Conservation (phyloP, 805 yeast species). For the Metschnikowia baotianmanensis region DNA sequence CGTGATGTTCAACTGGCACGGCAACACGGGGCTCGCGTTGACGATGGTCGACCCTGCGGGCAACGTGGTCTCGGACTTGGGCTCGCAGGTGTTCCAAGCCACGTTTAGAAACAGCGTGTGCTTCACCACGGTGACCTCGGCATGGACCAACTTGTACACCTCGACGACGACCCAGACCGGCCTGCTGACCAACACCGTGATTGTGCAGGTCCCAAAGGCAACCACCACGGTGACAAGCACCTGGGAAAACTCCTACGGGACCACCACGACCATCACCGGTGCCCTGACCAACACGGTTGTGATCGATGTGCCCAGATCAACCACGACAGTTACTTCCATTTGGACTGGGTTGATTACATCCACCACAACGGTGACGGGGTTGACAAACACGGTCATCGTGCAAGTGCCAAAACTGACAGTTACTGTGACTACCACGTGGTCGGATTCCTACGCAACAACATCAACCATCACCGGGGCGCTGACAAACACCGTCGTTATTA, state of each 20-base stretch:
- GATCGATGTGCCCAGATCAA: constrained; percentile 11
- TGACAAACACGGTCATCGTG: constrained; percentile 14
- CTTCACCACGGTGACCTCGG: constrained; percentile 6
- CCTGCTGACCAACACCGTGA: constrained; percentile 13
- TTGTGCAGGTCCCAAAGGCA: constrained; percentile 16
- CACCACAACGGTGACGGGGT: constrained; percentile 6
- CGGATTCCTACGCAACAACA: constrained; percentile 7
- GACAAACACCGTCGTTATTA: constrained; percentile 5
- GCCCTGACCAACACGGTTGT: constrained; percentile 8
- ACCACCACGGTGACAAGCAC: constrained; percentile 14
- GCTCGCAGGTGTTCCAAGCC: constrained; percentile 8
- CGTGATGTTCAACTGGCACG: constrained; percentile 16
- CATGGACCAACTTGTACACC: constrained; percentile 9
- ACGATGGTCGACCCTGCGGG: constrained; percentile 7
- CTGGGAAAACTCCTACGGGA: constrained; percentile 2
- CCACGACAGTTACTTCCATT: constrained; percentile 6
- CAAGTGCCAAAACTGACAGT: constrained; percentile 13
- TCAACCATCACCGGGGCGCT: constrained; percentile 13
- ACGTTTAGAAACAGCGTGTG: constrained; percentile 7
- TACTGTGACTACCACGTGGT: constrained; percentile 15
- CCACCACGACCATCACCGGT: constrained; percentile 9
- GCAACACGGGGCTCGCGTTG: constrained; percentile 11
- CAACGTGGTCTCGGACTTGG: constrained; percentile 6
- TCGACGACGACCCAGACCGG: constrained; percentile 11
- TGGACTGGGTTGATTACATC: constrained; percentile 9